Evolutionary conservation across 2,329 filamentous ascomycete genomes (phyloP).

Genomic region (Fusarium haematococcum): DNA sequence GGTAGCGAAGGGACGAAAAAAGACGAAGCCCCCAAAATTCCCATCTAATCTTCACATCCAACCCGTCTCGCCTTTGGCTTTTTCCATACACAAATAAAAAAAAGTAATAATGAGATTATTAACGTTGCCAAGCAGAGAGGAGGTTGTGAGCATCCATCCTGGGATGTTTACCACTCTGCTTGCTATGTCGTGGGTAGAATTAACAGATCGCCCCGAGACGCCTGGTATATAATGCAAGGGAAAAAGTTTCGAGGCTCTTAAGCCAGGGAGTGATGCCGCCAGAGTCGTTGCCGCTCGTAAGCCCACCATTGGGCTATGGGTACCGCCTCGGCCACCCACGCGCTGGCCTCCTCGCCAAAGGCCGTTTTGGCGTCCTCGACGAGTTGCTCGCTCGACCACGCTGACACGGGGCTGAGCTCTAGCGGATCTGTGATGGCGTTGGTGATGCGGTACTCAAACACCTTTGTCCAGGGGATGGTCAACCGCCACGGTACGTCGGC

Average conservation of each 20-base stretch:
- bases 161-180: background rate
- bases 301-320: slow-evolving; percentile 41
- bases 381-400: slow-evolving; percentile 44
- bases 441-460: slow-evolving; percentile 49
- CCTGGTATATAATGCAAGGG: slow-evolving; percentile 30
- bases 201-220: slow-evolving; percentile 21
- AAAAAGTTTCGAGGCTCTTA: background rate
- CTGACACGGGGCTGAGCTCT: slow-evolving; percentile 42
- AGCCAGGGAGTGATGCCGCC: slow-evolving; percentile 36
- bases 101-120: background rate
- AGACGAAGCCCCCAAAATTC: background rate
- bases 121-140: background rate
- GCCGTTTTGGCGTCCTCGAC: slow-evolving; percentile 31
- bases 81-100: background rate
- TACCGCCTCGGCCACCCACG: slow-evolving; percentile 45
- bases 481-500: slow-evolving; percentile 48
- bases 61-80: background rate
- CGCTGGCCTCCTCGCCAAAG: slow-evolving; percentile 40
- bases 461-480: slow-evolving; percentile 48
- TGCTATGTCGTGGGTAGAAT: slow-evolving; percentile 4
- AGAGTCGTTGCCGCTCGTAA: slow-evolving; percentile 40
- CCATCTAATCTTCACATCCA: background rate
- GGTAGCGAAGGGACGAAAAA: background rate
- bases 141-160: background rate
- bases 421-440: slow-evolving; percentile 45